phyloP scores from a whole-genome alignment of 148 eudicot species.

The Drosera capensis region DNA sequence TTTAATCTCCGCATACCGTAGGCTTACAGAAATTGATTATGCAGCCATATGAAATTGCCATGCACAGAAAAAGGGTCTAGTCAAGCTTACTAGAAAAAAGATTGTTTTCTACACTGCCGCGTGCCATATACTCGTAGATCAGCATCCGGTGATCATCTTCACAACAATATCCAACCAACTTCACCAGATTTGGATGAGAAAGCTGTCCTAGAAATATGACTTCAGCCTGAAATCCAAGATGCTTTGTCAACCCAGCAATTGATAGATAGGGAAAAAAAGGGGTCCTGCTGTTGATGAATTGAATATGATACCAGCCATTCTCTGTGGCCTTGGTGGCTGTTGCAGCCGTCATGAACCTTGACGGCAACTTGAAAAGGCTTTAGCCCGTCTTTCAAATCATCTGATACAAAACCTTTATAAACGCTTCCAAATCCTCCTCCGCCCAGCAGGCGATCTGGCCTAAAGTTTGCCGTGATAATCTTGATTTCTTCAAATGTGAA shows the following conservation, averaged over 20 bases:
- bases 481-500: conserved; percentile 56
- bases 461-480: conserved; percentile 49
- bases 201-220: conserved; percentile 85
- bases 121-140: conserved; percentile 74
- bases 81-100: conserved; percentile 62
- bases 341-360: conserved; percentile 80
- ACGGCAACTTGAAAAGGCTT: conserved; percentile 67
- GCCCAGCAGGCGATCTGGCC: conserved; percentile 69
- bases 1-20: no score
- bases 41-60: background rate
- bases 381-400: conserved; percentile 28
- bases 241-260: background rate
- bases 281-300: background rate
- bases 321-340: conserved; percentile 74
- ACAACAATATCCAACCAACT: conserved; percentile 78
- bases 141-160: conserved; percentile 73
- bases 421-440: conserved; percentile 91
- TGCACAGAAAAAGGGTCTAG: background rate
- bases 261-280: background rate
- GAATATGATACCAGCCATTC: conserved; percentile 64
- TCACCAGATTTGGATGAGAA: conserved; percentile 84
- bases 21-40: no score
- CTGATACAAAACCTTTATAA: conserved; percentile 54
- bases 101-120: conserved; percentile 81
- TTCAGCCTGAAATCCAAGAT: conserved; percentile 36